Base-by-base conservation (phyloP, 345 rosid genomes). In the Arabidopsis arenosa region DNA sequence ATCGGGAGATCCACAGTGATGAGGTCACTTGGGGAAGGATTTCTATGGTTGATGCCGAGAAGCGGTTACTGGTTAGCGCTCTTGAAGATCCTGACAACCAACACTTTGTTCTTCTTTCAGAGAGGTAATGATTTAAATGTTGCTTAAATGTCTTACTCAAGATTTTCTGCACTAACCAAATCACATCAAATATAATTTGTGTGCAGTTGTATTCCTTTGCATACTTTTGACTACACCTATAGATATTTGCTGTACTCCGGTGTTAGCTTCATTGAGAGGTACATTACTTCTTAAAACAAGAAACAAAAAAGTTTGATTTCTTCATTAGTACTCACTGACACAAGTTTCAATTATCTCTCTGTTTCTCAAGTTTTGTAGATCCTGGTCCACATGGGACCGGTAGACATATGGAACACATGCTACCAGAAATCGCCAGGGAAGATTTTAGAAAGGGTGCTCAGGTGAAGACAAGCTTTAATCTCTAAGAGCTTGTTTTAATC, bases 371-470 rank as follows among this genome's bases (percentile, higher is more conserved):
- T 83, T 96, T 95, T 85, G 81, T 81, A 76, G 99, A 96, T 85
- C 96, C 92, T 65, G 99, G 99, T 61, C 96, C 90, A 0, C 98
- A 93, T 84, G 99, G 99, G 56, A 93, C 90, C 49, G 99, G 99
- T 68, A 86, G 99, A 81, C 93, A 96, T 72, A 86, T 93, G 66
- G 97, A 92, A 40, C 91, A 88, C 78, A 95, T 95, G 99, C 74
- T 88, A 70, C 99, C 99, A 43, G 99, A 90, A 82, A 75, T 96
- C 14, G 85, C 87, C 68, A 81, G 68, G 83, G 89, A 89, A 74
- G 92, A 96, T 81, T 96, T 96, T 73, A 85, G 99, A 81, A 96
- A 96, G 85, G 98, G 99, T 79, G 99, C 99, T 17, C 99, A 96
- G 98, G 99, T 95, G 78, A 75, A 23, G 58, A 45, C 74, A 57